These are phyloP conservation scores for Solanum virginianum DNA, from an alignment of 257 asterid species.

Conservation along the genomic window DNA sequence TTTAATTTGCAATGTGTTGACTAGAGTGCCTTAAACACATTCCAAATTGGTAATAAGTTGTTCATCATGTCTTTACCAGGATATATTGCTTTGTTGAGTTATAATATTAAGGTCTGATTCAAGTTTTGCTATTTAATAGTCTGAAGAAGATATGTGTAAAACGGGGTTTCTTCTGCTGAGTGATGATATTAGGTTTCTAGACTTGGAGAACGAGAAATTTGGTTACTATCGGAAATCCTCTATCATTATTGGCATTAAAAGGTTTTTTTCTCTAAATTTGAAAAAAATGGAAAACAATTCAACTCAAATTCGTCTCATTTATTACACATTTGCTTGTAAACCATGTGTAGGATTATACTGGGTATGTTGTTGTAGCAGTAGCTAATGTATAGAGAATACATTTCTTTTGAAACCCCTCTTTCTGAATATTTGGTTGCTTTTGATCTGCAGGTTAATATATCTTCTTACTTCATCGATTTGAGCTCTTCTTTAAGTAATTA, in stretches of 20 bases:
- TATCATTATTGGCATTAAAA: not conserved
- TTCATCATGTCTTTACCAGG: not conserved
- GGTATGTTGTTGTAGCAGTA: not conserved
- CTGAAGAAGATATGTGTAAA: not conserved
- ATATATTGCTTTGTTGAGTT: not conserved
- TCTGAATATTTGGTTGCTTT: not conserved
- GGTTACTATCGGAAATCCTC: not conserved
- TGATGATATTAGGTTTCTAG: not conserved
- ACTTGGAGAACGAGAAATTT: not conserved
- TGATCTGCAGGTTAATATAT: conserved; percentile 32
- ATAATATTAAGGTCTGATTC: not conserved
- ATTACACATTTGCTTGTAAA: not conserved
- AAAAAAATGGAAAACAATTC: not conserved
- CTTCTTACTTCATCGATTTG: not conserved
- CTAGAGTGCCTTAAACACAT: not conserved
- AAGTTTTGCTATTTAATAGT: not conserved
- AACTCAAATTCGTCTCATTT: not conserved
- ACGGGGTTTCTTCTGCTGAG: not conserved
- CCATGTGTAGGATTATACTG: not conserved
- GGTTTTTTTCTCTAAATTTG: not conserved
- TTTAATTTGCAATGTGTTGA: not conserved
- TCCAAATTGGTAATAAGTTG: not conserved
- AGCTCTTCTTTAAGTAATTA: not conserved
- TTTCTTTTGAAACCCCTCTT: not conserved
- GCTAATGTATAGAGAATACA: not conserved